Evolutionary conservation across 805 yeast genomes (phyloP), one percentile per base, ranked within the genome.

Genomic region (Sungouiozyma intestinalis): DNA sequence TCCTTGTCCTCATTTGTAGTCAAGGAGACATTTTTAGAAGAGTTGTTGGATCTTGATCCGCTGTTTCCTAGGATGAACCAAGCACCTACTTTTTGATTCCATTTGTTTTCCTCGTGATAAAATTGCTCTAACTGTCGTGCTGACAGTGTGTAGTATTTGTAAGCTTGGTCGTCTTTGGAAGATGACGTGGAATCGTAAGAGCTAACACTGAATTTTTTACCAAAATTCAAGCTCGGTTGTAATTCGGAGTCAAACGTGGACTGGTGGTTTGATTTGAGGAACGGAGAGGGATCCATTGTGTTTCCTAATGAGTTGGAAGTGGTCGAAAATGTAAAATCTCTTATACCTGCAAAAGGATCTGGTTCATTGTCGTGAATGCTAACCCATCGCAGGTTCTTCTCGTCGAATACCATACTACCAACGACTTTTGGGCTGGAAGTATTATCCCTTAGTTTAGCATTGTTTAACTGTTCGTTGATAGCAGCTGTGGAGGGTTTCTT

Each of bases 381-480:
- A 2, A 59, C 53, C 65, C 65, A 60, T 37, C 62, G 45, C 24
- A 56, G 46, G 40, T 60, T 58, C 32, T 55, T 54, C 29, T 58
- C 62, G 43, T 60, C 65, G 32, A 59, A 55, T 44, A 54, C 51
- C 65, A 60, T 60, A 33, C 53, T 54, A 1, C 63, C 63, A 0
- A 60, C 62, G 16, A 58, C 47, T 44, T 52, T 53, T 3, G 52
- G 51, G 31, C 49, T 52, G 15, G 35, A 39, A 5, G 43, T 29
- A 31, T 44, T 41, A 15, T 41, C 17, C 18, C 49, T 40, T 35
- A 42, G 3, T 17, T 48, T 44, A 20, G 33, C 16, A 29, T 44
- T 45, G 19, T 41, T 37, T 14, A 47, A 24, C n/a, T 41, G 34
- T 35, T 46, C 36, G 19, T 39, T 33, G 9, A 15, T 39, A 41